A percentile compares a stretch with the other conserved stretches of the same genome.
Conservation (phyloP, 2,329 filamentous ascomycete species). For the Trichoderma sp. region DNA sequence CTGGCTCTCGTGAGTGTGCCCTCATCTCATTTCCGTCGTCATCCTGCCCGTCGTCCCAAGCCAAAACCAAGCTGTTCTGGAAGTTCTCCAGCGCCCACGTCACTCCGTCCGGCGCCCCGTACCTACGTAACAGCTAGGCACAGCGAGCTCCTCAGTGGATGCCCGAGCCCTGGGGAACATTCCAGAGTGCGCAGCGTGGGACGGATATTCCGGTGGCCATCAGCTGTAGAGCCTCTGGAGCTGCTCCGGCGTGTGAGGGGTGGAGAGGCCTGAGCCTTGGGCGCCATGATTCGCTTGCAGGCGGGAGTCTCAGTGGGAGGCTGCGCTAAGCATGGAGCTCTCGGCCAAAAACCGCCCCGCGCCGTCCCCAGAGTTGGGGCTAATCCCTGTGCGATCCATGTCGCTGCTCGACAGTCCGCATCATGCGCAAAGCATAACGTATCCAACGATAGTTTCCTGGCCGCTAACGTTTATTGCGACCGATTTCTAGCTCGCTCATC, state of each 20-base stretch:
- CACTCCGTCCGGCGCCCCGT: constrained; percentile 8
- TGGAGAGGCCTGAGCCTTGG: neutral
- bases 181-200: constrained; percentile 8
- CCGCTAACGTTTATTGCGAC: constrained; percentile 26
- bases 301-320: constrained; percentile 19
- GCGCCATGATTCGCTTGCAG: constrained; percentile 2
- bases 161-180: constrained; percentile 10
- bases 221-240: constrained; percentile 12
- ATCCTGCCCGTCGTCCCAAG: neutral
- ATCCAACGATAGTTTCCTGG: constrained; percentile 19
- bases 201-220: constrained; percentile 19
- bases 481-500: constrained; percentile 50
- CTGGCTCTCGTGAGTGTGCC: constrained; percentile 17
- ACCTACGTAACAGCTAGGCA: constrained; percentile 11
- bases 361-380: constrained; percentile 25
- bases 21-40: neutral
- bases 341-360: constrained; percentile 26
- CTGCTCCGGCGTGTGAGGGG: constrained; percentile 13
- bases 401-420: constrained; percentile 1
- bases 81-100: constrained; percentile 7
- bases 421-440: constrained; percentile 21
- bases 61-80: neutral
- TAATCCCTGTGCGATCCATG: constrained; percentile 25
- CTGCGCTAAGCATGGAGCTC: constrained; percentile 25
- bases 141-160: constrained; percentile 11